A percentile compares a stretch with the other conserved stretches of the same genome.
Evolutionary conservation across 108 stramenopile species (phyloP).

Genomic region (Cyclotella kingstonii): DNA sequence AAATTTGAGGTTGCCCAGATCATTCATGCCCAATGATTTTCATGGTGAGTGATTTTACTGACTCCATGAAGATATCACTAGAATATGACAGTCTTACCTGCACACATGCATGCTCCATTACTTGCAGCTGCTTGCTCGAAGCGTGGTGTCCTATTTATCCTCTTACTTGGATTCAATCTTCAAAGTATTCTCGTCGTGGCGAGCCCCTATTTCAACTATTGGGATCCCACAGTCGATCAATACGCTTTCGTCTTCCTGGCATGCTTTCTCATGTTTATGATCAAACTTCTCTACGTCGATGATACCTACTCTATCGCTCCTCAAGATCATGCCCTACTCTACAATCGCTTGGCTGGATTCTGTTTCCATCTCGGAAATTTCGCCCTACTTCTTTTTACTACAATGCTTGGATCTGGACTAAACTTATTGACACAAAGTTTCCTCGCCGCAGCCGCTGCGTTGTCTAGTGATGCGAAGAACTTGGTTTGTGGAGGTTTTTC

Average conservation of each 20-base stretch:
- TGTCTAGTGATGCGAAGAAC: conserved; percentile 68
- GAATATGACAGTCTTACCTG: background rate
- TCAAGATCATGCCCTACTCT: conserved; percentile 74
- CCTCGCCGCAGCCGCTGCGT: conserved; percentile 72
- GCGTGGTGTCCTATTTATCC: conserved; percentile 76
- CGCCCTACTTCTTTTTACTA: conserved; percentile 64
- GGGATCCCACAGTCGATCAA: conserved; percentile 48
- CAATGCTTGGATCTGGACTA: conserved; percentile 75
- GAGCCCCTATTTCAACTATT: conserved; percentile 77
- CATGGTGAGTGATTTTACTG: conserved; percentile 51
- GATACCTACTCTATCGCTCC: conserved; percentile 58
- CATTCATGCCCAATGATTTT: conserved; percentile 83
- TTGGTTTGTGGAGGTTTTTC: conserved; percentile 80
- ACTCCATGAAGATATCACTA: background rate
- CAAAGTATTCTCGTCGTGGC: conserved; percentile 77
- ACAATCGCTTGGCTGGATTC: conserved; percentile 70
- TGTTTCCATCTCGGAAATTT: conserved; percentile 80
- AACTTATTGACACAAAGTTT: conserved; percentile 80
- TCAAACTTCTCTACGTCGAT: conserved; percentile 80
- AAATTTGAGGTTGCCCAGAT: conserved; percentile 61
- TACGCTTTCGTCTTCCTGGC: conserved; percentile 68
- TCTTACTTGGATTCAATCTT: conserved; percentile 75
- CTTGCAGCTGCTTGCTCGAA: conserved; percentile 71
- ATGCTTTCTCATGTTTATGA: conserved; percentile 78
- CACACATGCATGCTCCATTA: conserved; percentile 1